Evolutionary conservation across 2,329 filamentous ascomycete species (phyloP).

Genomic region (Clarireedia paspali): DNA sequence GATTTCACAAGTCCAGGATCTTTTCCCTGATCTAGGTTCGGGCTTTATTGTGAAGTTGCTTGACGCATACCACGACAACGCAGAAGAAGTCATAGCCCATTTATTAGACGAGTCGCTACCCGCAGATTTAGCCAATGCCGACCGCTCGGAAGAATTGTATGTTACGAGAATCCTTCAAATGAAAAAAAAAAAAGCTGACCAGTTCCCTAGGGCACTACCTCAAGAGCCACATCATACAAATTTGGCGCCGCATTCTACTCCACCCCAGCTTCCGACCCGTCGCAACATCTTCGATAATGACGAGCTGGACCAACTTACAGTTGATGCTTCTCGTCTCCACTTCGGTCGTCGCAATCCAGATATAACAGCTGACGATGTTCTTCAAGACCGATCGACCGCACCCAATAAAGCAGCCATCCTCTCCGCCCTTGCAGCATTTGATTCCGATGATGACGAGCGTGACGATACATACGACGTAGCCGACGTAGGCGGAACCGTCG

Average conservation of each 20-base stretch:
- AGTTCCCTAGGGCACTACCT: slow-evolving; percentile 16
- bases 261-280: slow-evolving; percentile 47
- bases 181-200: not conserved
- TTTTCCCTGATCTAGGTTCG: slow-evolving; percentile 82
- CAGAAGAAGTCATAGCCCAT: slow-evolving; percentile 73
- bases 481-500: slow-evolving; percentile 85
- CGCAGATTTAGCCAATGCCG: slow-evolving; percentile 52
- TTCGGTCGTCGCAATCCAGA: slow-evolving; percentile 64
- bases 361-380: slow-evolving; percentile 63
- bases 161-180: slow-evolving; percentile 1
- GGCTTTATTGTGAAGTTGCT: slow-evolving; percentile 74
- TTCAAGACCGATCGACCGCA: slow-evolving; percentile 55
- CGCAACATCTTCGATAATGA: slow-evolving; percentile 76
- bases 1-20: slow-evolving; percentile 83
- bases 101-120: slow-evolving; percentile 73
- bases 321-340: slow-evolving; percentile 62
- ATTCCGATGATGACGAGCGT: slow-evolving; percentile 90
- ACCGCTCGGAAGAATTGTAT: slow-evolving; percentile 51
- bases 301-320: slow-evolving; percentile 63
- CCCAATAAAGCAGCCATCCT: slow-evolving; percentile 80
- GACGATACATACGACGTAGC: slow-evolving; percentile 94
- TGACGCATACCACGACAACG: slow-evolving; percentile 69
- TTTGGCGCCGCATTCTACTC: slow-evolving; percentile 54
- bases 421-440: slow-evolving; percentile 80
- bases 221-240: slow-evolving; percentile 30